Base-by-base conservation (phyloP, 768 basidiomycete species). In the Hypholoma fasciculare region DNA sequence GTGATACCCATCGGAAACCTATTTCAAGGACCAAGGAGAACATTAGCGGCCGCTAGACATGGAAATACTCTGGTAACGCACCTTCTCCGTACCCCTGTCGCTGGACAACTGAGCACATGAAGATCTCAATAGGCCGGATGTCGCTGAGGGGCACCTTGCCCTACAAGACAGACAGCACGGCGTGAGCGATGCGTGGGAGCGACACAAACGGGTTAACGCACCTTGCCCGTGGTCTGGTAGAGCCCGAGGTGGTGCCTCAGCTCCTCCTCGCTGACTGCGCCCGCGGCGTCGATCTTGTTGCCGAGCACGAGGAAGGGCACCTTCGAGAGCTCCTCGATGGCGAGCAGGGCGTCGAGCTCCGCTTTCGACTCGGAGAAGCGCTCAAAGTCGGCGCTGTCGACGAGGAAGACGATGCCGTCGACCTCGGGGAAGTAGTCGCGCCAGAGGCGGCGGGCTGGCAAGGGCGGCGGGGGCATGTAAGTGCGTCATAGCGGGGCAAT, bases 41-140 rank as follows among this genome's bases (percentile, higher is more conserved):
- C 43, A 34, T 19, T 23, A 47, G 37, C 27, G 2, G 27, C 8
- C 16, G 17, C 42, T 11, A 5, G 19, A 51, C 38, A 58, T 38
- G 36, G 23, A 39, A 58, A 54, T 26, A n/a, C 37, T 26, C 30
- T 6, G 30, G 30, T 43, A 39, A 68, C 77, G 49, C 56, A 87
- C 96, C 96, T 78, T 98, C 96, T 59, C 95, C 96, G 72, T 99
- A 98, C 50, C 96, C 96, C 74, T 97, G 95, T 73, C 96, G 84
- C 83, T 96, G 94, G 56, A 99, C 97, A 56, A 99, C 97, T 13
- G 97, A 98, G 80, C 96, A 98, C 97, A 99, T 99, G 87, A 98
- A 99, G 65, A 98, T 84, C 72, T 99, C 97, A 73, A 99, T 98
- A 16, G 97, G 97, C 59, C 97, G 87, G 65, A 98, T 98, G 73